A percentile compares a stretch with the other conserved stretches of the same genome.
phyloP scores from a whole-genome alignment of 352 stramenopile species.

The Globisporangium acanthophoron region DNA sequence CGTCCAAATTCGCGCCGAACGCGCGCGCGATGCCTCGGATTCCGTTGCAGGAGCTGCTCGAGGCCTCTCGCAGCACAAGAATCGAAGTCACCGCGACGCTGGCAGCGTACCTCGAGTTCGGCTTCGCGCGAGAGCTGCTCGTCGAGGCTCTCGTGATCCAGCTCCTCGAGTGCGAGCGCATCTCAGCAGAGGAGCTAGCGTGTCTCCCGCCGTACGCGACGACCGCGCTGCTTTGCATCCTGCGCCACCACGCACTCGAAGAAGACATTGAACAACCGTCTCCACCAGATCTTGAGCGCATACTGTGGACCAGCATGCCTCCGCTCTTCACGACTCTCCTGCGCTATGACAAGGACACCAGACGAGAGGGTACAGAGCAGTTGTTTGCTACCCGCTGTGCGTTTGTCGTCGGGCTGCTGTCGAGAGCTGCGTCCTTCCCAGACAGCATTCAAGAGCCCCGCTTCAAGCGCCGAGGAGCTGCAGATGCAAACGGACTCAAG shows the following conservation, averaged over 20 bases:
- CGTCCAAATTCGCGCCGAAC: conserved; percentile 26
- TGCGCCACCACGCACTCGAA: conserved; percentile 25
- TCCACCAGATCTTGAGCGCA: conserved; percentile 16
- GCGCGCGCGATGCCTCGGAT: conserved; percentile 28
- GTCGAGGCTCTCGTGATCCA: conserved; percentile 39
- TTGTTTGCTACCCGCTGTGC: conserved; percentile 25
- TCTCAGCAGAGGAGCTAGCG: conserved; percentile 24
- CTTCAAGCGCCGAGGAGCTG: conserved; percentile 3
- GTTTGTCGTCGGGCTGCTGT: conserved; percentile 36
- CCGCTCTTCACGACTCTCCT: conserved; percentile 31
- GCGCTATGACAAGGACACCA: conserved; percentile 1
- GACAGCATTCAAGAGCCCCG: conserved; percentile 7
- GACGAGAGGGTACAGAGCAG: conserved; percentile 1
- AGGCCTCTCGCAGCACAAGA: conserved; percentile 18
- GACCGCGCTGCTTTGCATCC: conserved; percentile 24
- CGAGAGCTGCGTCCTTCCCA: conserved; percentile 42
- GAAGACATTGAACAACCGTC: conserved; percentile 15
- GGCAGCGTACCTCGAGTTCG: conserved; percentile 35
- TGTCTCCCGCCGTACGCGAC: conserved; percentile 40
- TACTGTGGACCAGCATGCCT: conserved; percentile 38
- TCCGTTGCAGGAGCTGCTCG: conserved; percentile 23
- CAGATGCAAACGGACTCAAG: background rate
- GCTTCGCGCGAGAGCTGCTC: conserved; percentile 27
- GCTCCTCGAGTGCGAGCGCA: conserved; percentile 22
- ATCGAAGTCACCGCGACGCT: conserved; percentile 36